These are phyloP conservation scores for Alternaria gaisen DNA, from an alignment of 2,329 filamentous ascomycete species.

Conservation along the genomic window DNA sequence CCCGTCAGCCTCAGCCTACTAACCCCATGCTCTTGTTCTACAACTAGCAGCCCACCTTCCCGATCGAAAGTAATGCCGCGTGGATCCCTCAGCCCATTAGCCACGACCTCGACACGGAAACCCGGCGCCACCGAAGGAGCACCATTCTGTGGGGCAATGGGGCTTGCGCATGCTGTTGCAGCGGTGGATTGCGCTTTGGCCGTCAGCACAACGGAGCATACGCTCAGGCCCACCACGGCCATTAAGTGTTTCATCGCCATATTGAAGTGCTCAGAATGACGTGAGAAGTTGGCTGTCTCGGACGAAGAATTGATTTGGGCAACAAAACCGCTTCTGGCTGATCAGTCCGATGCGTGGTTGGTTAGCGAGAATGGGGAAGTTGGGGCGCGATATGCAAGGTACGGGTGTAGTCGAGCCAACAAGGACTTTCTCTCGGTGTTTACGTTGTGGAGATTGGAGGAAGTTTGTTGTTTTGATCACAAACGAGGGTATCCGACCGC, in stretches of 20 bases:
- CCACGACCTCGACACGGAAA: slow-evolving; percentile 57
- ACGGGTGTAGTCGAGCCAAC: slow-evolving; percentile 12
- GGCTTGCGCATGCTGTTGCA: slow-evolving; percentile 46
- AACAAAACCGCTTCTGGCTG: slow-evolving; percentile 1
- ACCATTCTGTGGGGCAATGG: slow-evolving; percentile 49
- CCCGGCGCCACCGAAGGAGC: slow-evolving; percentile 54
- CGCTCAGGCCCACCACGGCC: slow-evolving; percentile 25
- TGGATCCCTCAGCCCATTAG: slow-evolving; percentile 55
- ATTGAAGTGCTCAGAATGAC: slow-evolving; percentile 20
- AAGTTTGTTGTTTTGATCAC: not conserved
- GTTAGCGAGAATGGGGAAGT: not conserved
- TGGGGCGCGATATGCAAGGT: slow-evolving; percentile 13
- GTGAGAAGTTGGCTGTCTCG: slow-evolving; percentile 14
- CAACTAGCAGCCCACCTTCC: slow-evolving; percentile 59
- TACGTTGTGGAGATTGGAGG: not conserved
- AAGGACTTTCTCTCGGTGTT: not conserved
- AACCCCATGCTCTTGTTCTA: slow-evolving; percentile 55
- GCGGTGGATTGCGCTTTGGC: slow-evolving; percentile 36
- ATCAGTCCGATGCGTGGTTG: not conserved
- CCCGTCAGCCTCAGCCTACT: slow-evolving; percentile 49
- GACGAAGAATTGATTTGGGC: slow-evolving; percentile 4
- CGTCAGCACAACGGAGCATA: slow-evolving; percentile 28
- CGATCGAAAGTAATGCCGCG: slow-evolving; percentile 60
- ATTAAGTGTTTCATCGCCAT: slow-evolving; percentile 40
- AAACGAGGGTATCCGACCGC: not conserved